Conservation (phyloP, 257 asterid species). For the Przewalskia tangutica region DNA sequence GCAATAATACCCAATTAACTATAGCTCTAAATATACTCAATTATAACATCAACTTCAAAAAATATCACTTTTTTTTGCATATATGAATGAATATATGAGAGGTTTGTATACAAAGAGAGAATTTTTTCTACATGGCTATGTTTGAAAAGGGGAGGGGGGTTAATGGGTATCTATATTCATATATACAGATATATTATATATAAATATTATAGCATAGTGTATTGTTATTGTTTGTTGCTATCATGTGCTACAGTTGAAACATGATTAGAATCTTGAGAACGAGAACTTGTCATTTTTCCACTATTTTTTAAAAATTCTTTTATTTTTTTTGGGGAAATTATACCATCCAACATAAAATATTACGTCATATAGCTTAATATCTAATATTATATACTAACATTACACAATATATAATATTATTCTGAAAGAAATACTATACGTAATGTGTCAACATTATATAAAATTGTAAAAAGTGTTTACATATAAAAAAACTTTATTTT, state of each 20-base stretch:
- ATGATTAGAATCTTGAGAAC: conserved; percentile 6
- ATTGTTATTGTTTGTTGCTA: conserved; percentile 24
- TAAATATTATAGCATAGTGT: conserved; percentile 4
- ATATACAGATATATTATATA: conserved; percentile 7
- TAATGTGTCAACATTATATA: too few relatives aligned
- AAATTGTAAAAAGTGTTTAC: too few relatives aligned
- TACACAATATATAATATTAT: too few relatives aligned
- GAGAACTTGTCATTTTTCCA: conserved; percentile 37
- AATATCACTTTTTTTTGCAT: neutral
- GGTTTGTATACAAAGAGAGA: neutral
- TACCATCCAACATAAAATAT: too few relatives aligned
- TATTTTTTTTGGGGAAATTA: too few relatives aligned
- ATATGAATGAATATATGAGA: neutral
- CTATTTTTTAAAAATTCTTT: conserved; percentile 6
- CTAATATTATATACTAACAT: too few relatives aligned
- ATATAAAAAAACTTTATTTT: too few relatives aligned
- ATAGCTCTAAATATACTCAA: neutral
- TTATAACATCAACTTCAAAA: neutral
- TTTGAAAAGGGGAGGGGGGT: conserved; percentile 6
- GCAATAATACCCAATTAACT: neutral
- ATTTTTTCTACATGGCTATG: neutral
- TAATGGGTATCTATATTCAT: conserved; percentile 5
- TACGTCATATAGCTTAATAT: too few relatives aligned
- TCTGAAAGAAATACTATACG: too few relatives aligned
- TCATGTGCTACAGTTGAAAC: conserved; percentile 36